A percentile compares a stretch with the other conserved stretches of the same genome.
Evolutionary conservation across 2,329 filamentous ascomycete species (phyloP).

Genomic region (Penicillium sp.): DNA sequence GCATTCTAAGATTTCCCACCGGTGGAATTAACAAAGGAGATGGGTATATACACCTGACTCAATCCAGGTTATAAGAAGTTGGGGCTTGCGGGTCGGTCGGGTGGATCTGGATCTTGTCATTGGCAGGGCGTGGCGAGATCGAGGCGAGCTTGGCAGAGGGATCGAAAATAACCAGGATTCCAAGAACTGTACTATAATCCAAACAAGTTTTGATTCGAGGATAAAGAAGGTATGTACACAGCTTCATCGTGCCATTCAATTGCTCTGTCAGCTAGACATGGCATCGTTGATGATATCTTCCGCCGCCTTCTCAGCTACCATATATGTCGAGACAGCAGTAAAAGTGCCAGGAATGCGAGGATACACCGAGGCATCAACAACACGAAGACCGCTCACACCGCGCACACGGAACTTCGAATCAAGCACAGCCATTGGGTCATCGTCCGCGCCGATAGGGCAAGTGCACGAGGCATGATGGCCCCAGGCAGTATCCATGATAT

Average conservation of each 20-base stretch:
- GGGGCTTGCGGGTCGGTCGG: background rate
- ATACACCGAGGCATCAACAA: conserved; percentile 64
- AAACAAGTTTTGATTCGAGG: background rate
- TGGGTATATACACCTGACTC: background rate
- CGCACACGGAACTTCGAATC: conserved; percentile 60
- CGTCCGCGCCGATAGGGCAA: conserved; percentile 56
- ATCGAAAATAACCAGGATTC: too few species aligned
- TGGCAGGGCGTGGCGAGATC: conserved; percentile 8
- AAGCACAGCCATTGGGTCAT: conserved; percentile 58
- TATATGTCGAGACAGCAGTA: conserved; percentile 55
- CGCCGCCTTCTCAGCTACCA: conserved; percentile 63
- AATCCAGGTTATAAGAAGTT: background rate
- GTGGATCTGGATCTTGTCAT: conserved; percentile 7
- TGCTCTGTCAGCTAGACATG: background rate
- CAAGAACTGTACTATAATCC: too few species aligned
- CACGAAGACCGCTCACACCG: conserved; percentile 57
- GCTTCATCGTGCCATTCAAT: too few species aligned
- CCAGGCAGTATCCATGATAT: conserved; percentile 54
- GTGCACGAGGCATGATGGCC: conserved; percentile 61
- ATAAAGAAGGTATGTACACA: background rate
- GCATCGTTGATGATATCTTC: conserved; percentile 51
- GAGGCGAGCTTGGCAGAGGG: background rate
- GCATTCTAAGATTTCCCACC: conserved; percentile 1
- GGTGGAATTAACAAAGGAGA: too few species aligned
- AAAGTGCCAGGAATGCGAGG: conserved; percentile 59